Conservation (phyloP, 805 yeast species). For the Metschnikowia matae region DNA sequence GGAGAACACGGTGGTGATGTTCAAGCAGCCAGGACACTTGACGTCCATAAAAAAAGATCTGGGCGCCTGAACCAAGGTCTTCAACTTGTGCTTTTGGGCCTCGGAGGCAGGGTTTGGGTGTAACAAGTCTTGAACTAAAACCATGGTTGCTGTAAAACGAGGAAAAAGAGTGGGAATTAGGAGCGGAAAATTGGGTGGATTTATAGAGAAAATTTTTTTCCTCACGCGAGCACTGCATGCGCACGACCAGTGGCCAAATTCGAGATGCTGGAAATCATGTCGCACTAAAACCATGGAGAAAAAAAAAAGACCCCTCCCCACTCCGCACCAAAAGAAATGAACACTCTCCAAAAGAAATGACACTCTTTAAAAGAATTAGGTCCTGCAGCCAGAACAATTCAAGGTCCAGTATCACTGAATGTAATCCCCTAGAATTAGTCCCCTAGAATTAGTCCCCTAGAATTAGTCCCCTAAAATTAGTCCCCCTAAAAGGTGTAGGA, state of each 20-base stretch:
- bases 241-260: constrained; percentile 7
- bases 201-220: constrained; percentile 7
- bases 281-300: no score
- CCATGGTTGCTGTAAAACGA: constrained; percentile 39
- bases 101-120: constrained; percentile 98
- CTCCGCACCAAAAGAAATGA: no score
- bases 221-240: constrained; percentile 9
- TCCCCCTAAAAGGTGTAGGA: no score
- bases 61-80: constrained; percentile 95
- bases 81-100: constrained; percentile 94
- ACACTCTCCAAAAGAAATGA: no score
- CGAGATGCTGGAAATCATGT: no score
- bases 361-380: no score
- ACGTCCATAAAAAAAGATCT: constrained; percentile 99
- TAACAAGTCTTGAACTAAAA: constrained; percentile 96
- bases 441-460: no score
- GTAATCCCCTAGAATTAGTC: no score
- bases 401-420: no score
- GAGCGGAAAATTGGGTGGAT: neutral
- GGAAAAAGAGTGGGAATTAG: neutral
- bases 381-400: no score
- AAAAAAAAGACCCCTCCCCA: no score
- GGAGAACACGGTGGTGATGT: constrained; percentile 98
- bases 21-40: constrained; percentile 98
- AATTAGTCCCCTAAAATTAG: no score